phyloP scores from a whole-genome alignment of 2,329 filamentous ascomycete genomes.

The Monilinia laxa region DNA sequence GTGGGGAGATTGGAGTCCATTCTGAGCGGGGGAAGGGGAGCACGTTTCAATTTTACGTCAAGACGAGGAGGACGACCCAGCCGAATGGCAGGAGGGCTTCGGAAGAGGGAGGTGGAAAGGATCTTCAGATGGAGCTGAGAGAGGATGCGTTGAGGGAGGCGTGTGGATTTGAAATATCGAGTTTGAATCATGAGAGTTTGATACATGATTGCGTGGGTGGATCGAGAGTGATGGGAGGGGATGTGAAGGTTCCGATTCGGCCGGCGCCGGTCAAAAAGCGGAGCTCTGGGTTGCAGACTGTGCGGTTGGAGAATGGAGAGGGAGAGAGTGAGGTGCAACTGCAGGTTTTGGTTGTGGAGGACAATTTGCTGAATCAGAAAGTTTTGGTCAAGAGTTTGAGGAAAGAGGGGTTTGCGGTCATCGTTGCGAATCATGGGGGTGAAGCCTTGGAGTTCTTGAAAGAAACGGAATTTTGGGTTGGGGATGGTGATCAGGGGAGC shows the following conservation, averaged over 20 bases:
- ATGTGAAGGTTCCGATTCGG: neutral
- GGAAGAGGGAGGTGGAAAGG: neutral
- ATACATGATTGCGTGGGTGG: neutral
- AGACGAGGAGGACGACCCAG: constrained; percentile 10
- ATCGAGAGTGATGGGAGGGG: neutral
- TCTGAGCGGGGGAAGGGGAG: constrained; percentile 67
- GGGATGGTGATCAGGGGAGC: neutral
- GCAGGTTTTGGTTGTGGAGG: constrained; percentile 57
- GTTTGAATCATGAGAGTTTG: neutral
- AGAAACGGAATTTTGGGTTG: constrained; percentile 54
- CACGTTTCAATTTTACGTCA: constrained; percentile 72
- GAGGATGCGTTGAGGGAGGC: constrained; percentile 19
- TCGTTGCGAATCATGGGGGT: constrained; percentile 63
- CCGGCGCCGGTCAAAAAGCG: neutral
- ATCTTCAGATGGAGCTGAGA: constrained; percentile 12
- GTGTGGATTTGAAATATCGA: constrained; percentile 12
- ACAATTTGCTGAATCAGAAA: constrained; percentile 67
- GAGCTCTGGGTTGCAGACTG: neutral
- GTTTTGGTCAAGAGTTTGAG: constrained; percentile 62
- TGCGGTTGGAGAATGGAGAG: neutral
- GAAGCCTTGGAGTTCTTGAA: constrained; percentile 60
- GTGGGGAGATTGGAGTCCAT: constrained; percentile 74
- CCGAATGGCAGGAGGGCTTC: neutral
- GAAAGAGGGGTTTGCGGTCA: constrained; percentile 58
- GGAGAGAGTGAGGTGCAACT: constrained; percentile 20